Conservation (phyloP, 129 eudicot genomes). For the Escallonia herrerae region DNA sequence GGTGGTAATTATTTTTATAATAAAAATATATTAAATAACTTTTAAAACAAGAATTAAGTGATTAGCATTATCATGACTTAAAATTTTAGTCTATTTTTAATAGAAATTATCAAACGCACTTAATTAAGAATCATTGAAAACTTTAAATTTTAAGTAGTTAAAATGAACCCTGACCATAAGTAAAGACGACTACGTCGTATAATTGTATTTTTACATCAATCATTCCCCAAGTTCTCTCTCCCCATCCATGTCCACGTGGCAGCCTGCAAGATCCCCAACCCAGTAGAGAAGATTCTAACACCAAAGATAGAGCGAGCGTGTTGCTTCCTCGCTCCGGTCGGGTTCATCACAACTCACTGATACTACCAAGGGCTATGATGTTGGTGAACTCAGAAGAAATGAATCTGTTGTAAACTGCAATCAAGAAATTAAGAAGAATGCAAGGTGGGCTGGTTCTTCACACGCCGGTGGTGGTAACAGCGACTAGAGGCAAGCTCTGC, state of each 20-base stretch:
- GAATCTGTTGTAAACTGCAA: neutral
- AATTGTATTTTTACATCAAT: too few species aligned
- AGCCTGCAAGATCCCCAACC: slow-evolving; percentile 11
- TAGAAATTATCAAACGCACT: too few species aligned
- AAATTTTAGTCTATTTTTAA: too few species aligned
- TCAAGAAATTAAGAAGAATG: slow-evolving; percentile 14
- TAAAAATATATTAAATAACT: too few species aligned
- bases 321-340: neutral
- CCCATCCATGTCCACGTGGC: slow-evolving; percentile 6
- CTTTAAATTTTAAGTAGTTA: too few species aligned
- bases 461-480: slow-evolving; percentile 19
- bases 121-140: too few species aligned
- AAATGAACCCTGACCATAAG: too few species aligned
- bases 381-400: neutral
- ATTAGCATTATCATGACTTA: too few species aligned
- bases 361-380: neutral
- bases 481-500: slow-evolving; percentile 22
- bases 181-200: too few species aligned
- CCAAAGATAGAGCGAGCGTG: neutral
- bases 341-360: neutral
- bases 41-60: too few species aligned
- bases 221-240: neutral
- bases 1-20: too few species aligned
- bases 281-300: neutral
- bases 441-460: slow-evolving; percentile 31